Conservation (phyloP, 2,329 filamentous ascomycete species). For the Gaeumannomyces tritici region DNA sequence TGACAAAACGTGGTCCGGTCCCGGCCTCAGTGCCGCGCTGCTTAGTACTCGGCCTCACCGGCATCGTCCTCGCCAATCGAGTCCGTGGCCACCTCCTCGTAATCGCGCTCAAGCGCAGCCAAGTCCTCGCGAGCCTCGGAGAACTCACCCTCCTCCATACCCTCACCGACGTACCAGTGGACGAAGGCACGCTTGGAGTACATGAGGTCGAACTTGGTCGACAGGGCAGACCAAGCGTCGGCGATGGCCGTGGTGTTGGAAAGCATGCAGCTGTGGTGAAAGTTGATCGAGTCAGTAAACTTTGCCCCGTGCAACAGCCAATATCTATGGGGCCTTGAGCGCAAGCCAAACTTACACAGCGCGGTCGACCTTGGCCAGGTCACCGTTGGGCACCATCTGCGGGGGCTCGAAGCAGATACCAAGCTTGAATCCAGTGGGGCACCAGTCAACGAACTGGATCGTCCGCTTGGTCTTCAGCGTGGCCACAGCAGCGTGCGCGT, state of each 20-base stretch:
- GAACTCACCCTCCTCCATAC: slow-evolving; percentile 90
- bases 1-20: neutral
- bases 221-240: slow-evolving; percentile 62
- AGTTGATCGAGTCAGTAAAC: too few relatives aligned
- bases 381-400: slow-evolving; percentile 50
- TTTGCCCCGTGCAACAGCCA: too few relatives aligned
- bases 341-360: slow-evolving; percentile 28
- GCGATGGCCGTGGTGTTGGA: slow-evolving; percentile 68
- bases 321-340: too few relatives aligned
- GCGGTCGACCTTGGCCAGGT: slow-evolving; percentile 52
- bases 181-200: slow-evolving; percentile 70
- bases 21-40: neutral
- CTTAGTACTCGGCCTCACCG: slow-evolving; percentile 69
- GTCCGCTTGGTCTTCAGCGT: slow-evolving; percentile 61
- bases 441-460: slow-evolving; percentile 69
- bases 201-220: slow-evolving; percentile 71
- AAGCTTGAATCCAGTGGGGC: slow-evolving; percentile 66
- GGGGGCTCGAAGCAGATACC: slow-evolving; percentile 68
- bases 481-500: slow-evolving; percentile 58
- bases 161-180: slow-evolving; percentile 77
- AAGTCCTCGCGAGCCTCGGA: slow-evolving; percentile 80
- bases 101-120: slow-evolving; percentile 77
- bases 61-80: slow-evolving; percentile 55
- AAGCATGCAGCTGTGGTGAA: slow-evolving; percentile 43
- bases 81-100: slow-evolving; percentile 75